Evolutionary conservation across 2,329 filamentous ascomycete genomes (phyloP).

Genomic region (Pseudogymnoascus sp.): DNA sequence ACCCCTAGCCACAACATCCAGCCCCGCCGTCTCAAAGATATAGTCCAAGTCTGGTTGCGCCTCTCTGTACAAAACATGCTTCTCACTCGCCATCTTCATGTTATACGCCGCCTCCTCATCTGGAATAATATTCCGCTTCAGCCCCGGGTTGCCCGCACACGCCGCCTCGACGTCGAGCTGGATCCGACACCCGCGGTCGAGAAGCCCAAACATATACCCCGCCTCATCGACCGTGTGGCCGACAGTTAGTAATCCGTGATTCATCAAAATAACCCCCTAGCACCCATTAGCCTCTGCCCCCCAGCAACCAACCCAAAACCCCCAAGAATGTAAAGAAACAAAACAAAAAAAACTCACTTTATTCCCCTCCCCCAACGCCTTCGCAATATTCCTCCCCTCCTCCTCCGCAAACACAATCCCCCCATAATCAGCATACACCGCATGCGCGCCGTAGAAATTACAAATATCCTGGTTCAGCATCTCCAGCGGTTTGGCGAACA

Average conservation of each 20-base stretch:
- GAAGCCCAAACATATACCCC: slow-evolving; percentile 59
- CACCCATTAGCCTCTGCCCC: background rate
- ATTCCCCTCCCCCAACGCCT: slow-evolving; percentile 52
- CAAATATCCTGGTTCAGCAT: slow-evolving; percentile 65
- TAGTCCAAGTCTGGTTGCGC: slow-evolving; percentile 41
- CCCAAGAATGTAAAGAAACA: background rate
- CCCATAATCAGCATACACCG: slow-evolving; percentile 58
- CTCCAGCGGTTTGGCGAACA: slow-evolving; percentile 57
- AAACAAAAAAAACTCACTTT: slow-evolving; percentile 17
- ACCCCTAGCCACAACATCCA: slow-evolving; percentile 25
- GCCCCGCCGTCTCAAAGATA: slow-evolving; percentile 37
- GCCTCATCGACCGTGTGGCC: slow-evolving; percentile 68
- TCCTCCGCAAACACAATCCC: slow-evolving; percentile 56
- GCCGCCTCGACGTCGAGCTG: slow-evolving; percentile 65
- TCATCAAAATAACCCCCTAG: slow-evolving; percentile 56
- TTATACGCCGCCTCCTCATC: slow-evolving; percentile 50
- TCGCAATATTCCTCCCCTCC: slow-evolving; percentile 58
- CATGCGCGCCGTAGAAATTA: slow-evolving; percentile 57
- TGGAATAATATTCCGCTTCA: slow-evolving; percentile 46
- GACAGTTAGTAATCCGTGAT: slow-evolving; percentile 66
- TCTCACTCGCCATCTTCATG: slow-evolving; percentile 42
- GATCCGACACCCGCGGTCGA: slow-evolving; percentile 62
- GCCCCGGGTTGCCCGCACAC: slow-evolving; percentile 39
- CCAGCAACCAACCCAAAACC: background rate
- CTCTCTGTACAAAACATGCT: slow-evolving; percentile 39